Percentiles rank a stretch among this genome's conserved stretches.
Conservation (phyloP, 805 yeast genomes). For the Zygosaccharomyces pseudorouxii region DNA sequence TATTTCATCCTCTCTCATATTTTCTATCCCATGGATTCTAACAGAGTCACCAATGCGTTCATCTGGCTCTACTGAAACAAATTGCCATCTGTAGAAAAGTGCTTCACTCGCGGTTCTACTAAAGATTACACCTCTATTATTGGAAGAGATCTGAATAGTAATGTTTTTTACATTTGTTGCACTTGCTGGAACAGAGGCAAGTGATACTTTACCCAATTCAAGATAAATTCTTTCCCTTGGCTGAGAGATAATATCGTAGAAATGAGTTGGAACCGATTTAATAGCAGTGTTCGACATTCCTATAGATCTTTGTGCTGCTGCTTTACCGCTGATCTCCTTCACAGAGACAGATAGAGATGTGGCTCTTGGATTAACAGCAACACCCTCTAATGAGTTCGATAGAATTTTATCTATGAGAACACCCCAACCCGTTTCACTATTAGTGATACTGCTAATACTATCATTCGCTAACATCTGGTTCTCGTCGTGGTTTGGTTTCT, state of each 20-base stretch:
- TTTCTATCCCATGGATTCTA: conserved; percentile 54
- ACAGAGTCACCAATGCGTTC: conserved; percentile 72
- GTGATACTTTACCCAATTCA: conserved; percentile 44
- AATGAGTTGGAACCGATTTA: conserved; percentile 44
- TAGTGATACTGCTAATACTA: not conserved
- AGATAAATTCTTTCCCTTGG: conserved; percentile 58
- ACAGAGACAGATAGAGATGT: conserved; percentile 64
- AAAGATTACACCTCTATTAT: conserved; percentile 49
- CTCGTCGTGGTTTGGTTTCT: conserved; percentile 31
- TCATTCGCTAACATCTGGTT: conserved; percentile 28
- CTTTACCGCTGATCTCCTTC: conserved; percentile 61
- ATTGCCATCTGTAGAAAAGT: conserved; percentile 54
- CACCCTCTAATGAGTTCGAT: conserved; percentile 66
- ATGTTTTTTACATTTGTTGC: conserved; percentile 24
- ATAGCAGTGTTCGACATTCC: conserved; percentile 59
- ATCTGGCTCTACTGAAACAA: conserved; percentile 64
- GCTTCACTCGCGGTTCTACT: conserved; percentile 65
- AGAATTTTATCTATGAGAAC: conserved; percentile 74
- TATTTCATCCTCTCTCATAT: conserved; percentile 47
- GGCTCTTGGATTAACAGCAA: conserved; percentile 78
- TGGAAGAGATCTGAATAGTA: conserved; percentile 27
- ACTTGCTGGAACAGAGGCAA: conserved; percentile 7
- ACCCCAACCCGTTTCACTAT: conserved; percentile 77
- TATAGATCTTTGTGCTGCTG: conserved; percentile 35
- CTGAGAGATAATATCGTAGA: conserved; percentile 58